phyloP scores from a whole-genome alignment of 306 rosid species.

The Cercis canadensis region DNA sequence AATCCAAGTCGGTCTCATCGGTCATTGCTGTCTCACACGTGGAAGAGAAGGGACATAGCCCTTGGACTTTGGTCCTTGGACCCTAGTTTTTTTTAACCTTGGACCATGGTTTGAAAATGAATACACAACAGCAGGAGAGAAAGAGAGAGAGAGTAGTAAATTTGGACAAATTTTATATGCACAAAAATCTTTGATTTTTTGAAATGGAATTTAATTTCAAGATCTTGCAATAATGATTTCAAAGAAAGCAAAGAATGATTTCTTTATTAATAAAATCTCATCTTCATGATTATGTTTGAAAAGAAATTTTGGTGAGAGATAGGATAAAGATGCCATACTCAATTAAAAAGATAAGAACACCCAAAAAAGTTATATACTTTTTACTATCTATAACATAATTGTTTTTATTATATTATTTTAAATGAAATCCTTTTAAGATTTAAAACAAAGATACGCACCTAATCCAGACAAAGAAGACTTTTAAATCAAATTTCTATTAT shows the following conservation, averaged over 20 bases:
- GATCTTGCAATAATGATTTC: constrained; percentile 34
- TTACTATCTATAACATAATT: too few species aligned
- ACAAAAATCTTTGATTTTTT: too few species aligned
- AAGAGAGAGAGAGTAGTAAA: too few species aligned
- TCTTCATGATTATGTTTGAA: constrained; percentile 42
- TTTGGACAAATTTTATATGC: too few species aligned
- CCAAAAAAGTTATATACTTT: constrained; percentile 1
- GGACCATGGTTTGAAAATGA: neutral
- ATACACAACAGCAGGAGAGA: too few species aligned
- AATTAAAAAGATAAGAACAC: constrained; percentile 18
- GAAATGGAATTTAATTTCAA: constrained; percentile 2
- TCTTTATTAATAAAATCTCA: constrained; percentile 36
- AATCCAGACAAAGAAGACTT: too few species aligned
- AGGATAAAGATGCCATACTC: constrained; percentile 33
- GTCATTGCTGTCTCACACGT: constrained; percentile 33
- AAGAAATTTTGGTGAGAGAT: constrained; percentile 16
- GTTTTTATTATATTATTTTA: too few species aligned
- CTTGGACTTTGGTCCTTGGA: constrained; percentile 9
- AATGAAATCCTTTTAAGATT: neutral
- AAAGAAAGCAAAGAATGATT: constrained; percentile 36
- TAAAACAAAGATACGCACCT: too few species aligned
- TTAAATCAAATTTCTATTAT: too few species aligned
- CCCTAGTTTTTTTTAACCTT: neutral
- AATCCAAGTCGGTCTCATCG: neutral
- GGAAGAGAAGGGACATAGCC: constrained; percentile 17